Evolutionary conservation across 1,139 yeast species (phyloP), one percentile per base, ranked within the genome.

Genomic region (Pichia terricola): DNA sequence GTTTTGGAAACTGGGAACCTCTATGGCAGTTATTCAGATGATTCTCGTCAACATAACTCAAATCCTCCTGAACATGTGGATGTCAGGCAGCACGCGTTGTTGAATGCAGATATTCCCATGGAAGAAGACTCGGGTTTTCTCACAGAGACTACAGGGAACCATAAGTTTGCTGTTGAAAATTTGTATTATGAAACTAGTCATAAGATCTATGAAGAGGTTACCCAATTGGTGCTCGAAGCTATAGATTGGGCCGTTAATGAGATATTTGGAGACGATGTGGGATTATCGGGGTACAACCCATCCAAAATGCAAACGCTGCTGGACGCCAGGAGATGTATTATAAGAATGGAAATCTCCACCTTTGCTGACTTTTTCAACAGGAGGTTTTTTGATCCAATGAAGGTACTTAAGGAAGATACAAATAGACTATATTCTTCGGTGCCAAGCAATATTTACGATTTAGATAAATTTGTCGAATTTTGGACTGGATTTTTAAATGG

Each of bases 261-360:
- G 3, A 77, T 68, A 34, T 84, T 74, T 54, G 87, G 76, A 0
- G 81, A 76, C 1, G 84, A 78, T 40, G 50, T 77, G 28, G 73
- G 68, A 4, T 57, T 79, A 28, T 58, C 73, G 30, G 77, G 69
- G 1, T 81, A 78, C 54, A 62, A 70, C 28, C 62, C 64, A 22
- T 51, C 62, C 3, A 34, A 55, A 0, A 55, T 77, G 2, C 41
- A 40, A 0, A 60, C 64, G 2, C 54, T 82, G n/a, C 40, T 39
- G 1, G 77, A 72, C 45, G 70, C 79, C 35, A 61, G 71, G 1
- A 53, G 58, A 2, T 61, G 67, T 2, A 58, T 84, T 10, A 62
- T 65, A 6, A 57, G 72, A 43, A 78, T 70, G 54, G 73, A 83
- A 76, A 56, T 74, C 3, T 69, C 86, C 0, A 82, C 79, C 1